Percentiles rank a stretch among this genome's conserved stretches.
Conservation (phyloP, 805 yeast genomes). For the Myxozyma neglecta region DNA sequence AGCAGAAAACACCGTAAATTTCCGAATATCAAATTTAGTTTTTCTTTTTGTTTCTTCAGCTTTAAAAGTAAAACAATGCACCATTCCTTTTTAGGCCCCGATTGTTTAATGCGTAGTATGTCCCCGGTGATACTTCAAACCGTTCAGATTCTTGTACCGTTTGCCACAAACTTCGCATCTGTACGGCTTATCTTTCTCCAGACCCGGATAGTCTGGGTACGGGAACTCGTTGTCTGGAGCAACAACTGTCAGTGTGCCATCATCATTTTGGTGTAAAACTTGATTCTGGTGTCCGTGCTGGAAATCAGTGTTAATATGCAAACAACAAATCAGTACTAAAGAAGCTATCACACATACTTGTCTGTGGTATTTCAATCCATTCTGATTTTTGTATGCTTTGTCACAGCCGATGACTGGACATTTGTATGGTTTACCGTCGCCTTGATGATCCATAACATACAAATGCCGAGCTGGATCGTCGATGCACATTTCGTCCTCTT, state of each 20-base stretch:
- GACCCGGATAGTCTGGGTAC: slow-evolving; percentile 87
- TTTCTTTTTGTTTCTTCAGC: neutral
- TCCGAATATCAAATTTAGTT: neutral
- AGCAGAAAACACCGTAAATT: slow-evolving; percentile 4
- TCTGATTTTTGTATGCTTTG: slow-evolving; percentile 95
- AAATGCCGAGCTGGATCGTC: slow-evolving; percentile 96
- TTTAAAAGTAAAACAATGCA: neutral
- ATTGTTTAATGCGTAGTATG: slow-evolving; percentile 82
- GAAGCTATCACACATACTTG: slow-evolving; percentile 27
- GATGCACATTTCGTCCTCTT: slow-evolving; percentile 74
- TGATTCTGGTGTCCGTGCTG: slow-evolving; percentile 91
- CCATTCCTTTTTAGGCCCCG: neutral
- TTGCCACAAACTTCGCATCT: slow-evolving; percentile 98
- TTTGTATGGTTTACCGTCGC: slow-evolving; percentile 90
- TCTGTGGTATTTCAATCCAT: slow-evolving; percentile 93
- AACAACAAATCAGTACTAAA: neutral
- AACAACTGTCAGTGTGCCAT: slow-evolving; percentile 87
- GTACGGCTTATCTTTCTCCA: slow-evolving; percentile 97
- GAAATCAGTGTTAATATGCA: neutral
- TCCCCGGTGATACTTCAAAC: slow-evolving; percentile 94
- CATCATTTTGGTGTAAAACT: slow-evolving; percentile 82
- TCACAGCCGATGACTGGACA: slow-evolving; percentile 99
- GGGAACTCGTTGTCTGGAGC: slow-evolving; percentile 83
- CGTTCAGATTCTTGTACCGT: slow-evolving; percentile 92
- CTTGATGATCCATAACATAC: slow-evolving; percentile 79